Conservation (phyloP, 208 protist genomes). For the Leishmania guyanensis region DNA sequence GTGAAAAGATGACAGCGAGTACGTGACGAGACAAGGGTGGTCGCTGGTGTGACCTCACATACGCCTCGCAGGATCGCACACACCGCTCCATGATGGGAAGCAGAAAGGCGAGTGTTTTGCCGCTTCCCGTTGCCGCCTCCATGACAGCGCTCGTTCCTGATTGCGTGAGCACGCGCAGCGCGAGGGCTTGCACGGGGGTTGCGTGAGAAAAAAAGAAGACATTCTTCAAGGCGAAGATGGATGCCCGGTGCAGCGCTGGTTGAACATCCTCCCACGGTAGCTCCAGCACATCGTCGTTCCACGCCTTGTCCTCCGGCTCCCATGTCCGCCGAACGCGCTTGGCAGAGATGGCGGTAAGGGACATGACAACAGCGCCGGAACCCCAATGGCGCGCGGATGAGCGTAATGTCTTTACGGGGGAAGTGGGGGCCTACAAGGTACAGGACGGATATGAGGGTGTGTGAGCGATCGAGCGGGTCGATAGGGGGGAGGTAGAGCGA, state of each 20-base stretch:
- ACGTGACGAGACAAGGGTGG: conserved; percentile 74
- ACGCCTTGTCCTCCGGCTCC: conserved; percentile 85
- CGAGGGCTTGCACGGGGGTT: conserved; percentile 85
- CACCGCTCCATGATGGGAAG: conserved; percentile 86
- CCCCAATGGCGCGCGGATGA: not conserved
- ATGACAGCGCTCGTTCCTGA: conserved; percentile 77
- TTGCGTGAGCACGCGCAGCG: conserved; percentile 55
- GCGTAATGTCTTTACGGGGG: not conserved
- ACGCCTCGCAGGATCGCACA: conserved; percentile 58
- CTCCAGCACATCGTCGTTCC: conserved; percentile 79
- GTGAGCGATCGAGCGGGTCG: not conserved
- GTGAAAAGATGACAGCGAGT: conserved; percentile 77
- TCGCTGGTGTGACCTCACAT: conserved; percentile 39
- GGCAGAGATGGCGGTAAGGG: conserved; percentile 49
- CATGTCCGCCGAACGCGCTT: conserved; percentile 79
- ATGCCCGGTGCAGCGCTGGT: conserved; percentile 67
- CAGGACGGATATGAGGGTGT: not conserved
- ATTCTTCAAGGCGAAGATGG: conserved; percentile 84
- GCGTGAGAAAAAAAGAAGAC: conserved; percentile 92
- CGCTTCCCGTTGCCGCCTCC: conserved; percentile 97
- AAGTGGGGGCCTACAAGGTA: not conserved
- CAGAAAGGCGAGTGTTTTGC: conserved; percentile 97
- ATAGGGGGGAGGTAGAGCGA: not conserved
- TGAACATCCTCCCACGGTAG: conserved; percentile 82
- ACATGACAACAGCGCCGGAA: conserved; percentile 32